phyloP scores from a whole-genome alignment of 768 basidiomycete genomes.

The Tricholoma bakamatsutake region DNA sequence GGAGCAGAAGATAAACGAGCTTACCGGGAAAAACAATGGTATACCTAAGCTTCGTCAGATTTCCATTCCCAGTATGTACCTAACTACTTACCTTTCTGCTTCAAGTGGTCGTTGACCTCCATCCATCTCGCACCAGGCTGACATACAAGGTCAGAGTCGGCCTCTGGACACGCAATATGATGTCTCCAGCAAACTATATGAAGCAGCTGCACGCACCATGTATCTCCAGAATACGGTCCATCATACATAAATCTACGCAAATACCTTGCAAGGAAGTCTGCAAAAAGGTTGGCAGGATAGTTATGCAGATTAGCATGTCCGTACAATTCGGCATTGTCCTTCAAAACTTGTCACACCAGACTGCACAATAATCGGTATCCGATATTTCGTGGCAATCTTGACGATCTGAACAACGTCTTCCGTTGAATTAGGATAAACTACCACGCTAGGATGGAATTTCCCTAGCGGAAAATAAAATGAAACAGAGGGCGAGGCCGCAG shows the following conservation, averaged over 20 bases:
- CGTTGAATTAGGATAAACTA: conserved; percentile 62
- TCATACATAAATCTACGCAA: conserved; percentile 70
- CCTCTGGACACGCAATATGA: conserved; percentile 33
- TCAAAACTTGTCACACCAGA: conserved; percentile 81
- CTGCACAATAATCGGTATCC: conserved; percentile 74
- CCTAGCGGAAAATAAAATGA: conserved; percentile 13
- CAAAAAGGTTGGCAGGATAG: conserved; percentile 21
- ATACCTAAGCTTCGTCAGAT: conserved; percentile 39
- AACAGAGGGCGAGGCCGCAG: neutral
- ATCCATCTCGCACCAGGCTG: conserved; percentile 71
- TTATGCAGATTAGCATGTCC: neutral
- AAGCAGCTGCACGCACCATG: conserved; percentile 43
- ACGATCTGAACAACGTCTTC: conserved; percentile 81
- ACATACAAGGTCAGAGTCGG: conserved; percentile 67
- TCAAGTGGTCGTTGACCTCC: conserved; percentile 63
- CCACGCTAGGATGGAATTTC: conserved; percentile 45
- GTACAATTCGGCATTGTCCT: conserved; percentile 65
- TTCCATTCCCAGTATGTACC: neutral
- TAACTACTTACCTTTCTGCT: conserved; percentile 42
- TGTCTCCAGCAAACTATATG: neutral
- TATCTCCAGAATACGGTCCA: conserved; percentile 75
- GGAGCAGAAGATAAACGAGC: conserved; percentile 10
- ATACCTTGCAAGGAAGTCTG: conserved; percentile 48
- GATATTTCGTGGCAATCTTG: conserved; percentile 65
- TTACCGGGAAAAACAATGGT: conserved; percentile 78